Base-by-base conservation (phyloP, 345 rosid genomes). In the Heritiera littoralis region DNA sequence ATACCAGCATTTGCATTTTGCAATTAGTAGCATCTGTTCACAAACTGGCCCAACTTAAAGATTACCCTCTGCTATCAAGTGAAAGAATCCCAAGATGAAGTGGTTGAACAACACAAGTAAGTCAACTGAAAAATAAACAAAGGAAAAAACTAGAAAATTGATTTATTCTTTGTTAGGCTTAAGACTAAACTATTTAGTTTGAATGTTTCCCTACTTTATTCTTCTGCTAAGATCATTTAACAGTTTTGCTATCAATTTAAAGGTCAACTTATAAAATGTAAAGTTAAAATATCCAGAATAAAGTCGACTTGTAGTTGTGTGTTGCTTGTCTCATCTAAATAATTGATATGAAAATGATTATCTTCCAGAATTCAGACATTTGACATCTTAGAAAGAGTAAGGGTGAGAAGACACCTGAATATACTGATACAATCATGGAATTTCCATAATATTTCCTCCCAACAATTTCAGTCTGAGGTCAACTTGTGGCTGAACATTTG, bases 401-500 rank as follows among this genome's bases (percentile, higher is more conserved):
- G 11, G 35, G 30, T 32, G 67, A 32, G 14, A 63, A 10, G 9
- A 32, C 2, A 86, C 89, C 92, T 89, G 89, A 69, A 86, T 76
- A 56, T 74, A 84, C 38, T 76, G 87, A 78, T 88, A 86, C 40
- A 88, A 43, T 23, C 86, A 85, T 9, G 92, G 90, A 61, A 89
- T 78, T 14, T 89, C 86, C 93, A 88, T 89, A 41, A 86, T 45
- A 79, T 89, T 91, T 48, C 72, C 81, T 76, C 89, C 84, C 46
- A 86, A 68, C 74, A 89, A 41, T 75, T 83, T 89, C 79, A 88
- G 51, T 23, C 93, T 89, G 28, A 89, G 86, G 78, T 88, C 93
- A 41, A 86, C 80, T 41, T 59, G 80, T 28, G 91, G 93, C 89
- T 88, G 86, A 82, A 78, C 17, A 66, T 20, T 55, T 15, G 12